Evolutionary conservation across 2,329 filamentous ascomycete genomes (phyloP).

Genomic region (Bisporella sp.): DNA sequence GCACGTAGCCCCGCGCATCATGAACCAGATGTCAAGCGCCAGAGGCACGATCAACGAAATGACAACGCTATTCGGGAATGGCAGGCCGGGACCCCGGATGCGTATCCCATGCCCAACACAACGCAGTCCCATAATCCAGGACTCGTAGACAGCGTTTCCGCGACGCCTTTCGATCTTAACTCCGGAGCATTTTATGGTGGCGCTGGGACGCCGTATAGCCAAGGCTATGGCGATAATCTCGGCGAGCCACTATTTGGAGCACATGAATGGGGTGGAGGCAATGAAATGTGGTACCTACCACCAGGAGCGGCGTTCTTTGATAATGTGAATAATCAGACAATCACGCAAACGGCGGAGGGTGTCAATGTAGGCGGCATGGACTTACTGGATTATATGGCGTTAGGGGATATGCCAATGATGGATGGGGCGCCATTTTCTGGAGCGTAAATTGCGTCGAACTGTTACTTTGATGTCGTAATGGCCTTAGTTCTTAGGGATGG

Average conservation of each 20-base stretch:
- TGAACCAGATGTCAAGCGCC: conserved; percentile 25
- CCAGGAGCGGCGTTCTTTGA: conserved; percentile 58
- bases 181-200: conserved; percentile 47
- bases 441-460: neutral
- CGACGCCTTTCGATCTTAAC: conserved; percentile 54
- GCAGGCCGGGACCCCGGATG: conserved; percentile 21
- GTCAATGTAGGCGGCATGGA: conserved; percentile 62
- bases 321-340: conserved; percentile 54
- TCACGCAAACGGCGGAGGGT: conserved; percentile 61
- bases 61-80: conserved; percentile 18
- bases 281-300: conserved; percentile 61
- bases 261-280: conserved; percentile 20
- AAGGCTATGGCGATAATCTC: conserved; percentile 27
- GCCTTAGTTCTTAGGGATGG: no score
- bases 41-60: conserved; percentile 18
- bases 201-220: conserved; percentile 29
- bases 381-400: conserved; percentile 61
- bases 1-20: conserved; percentile 24
- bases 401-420: conserved; percentile 35
- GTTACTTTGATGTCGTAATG: no score
- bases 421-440: conserved; percentile 4
- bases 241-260: conserved; percentile 18
- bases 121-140: conserved; percentile 8
- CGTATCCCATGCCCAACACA: conserved; percentile 8
- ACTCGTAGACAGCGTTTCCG: conserved; percentile 38